Evolutionary conservation across 192 early-diverging fungal species (phyloP).

Genomic region (Coemansia sp.): DNA sequence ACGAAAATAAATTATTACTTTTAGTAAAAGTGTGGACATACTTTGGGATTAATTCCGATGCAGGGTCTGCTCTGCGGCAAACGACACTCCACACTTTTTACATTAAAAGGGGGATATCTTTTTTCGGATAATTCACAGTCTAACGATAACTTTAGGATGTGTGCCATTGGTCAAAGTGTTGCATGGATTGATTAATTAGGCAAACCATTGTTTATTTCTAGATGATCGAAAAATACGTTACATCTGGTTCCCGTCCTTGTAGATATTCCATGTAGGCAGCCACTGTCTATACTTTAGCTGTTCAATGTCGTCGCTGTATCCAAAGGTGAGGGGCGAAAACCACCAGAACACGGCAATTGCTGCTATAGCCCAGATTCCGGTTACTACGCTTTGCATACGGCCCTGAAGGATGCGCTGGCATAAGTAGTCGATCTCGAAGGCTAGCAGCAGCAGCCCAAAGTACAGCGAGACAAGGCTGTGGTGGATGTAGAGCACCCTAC

Average conservation of each 20-base stretch:
- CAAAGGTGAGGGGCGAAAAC: constrained; percentile 81
- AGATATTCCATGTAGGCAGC: constrained; percentile 35
- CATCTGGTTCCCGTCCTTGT: constrained; percentile 13
- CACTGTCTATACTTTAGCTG: constrained; percentile 41
- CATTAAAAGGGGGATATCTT: no score
- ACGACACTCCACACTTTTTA: no score
- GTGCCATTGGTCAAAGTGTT: no score
- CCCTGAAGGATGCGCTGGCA: constrained; percentile 49
- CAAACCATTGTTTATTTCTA: no score
- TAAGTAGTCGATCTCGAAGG: constrained; percentile 73
- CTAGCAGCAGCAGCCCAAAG: constrained; percentile 73
- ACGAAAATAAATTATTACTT: no score
- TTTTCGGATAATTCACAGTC: no score
- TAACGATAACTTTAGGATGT: no score
- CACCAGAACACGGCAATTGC: constrained; percentile 50
- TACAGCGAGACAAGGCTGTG: constrained; percentile 87
- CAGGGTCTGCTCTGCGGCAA: no score
- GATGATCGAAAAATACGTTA: not conserved
- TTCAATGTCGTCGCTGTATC: constrained; percentile 45
- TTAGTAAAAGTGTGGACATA: no score
- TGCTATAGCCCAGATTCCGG: constrained; percentile 19
- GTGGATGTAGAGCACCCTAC: constrained; percentile 85
- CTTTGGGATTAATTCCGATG: no score
- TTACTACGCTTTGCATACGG: constrained; percentile 47
- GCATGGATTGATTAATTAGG: no score